Conservation (phyloP, 73 alveolate genomes). For the Paramecium octaurelia region DNA sequence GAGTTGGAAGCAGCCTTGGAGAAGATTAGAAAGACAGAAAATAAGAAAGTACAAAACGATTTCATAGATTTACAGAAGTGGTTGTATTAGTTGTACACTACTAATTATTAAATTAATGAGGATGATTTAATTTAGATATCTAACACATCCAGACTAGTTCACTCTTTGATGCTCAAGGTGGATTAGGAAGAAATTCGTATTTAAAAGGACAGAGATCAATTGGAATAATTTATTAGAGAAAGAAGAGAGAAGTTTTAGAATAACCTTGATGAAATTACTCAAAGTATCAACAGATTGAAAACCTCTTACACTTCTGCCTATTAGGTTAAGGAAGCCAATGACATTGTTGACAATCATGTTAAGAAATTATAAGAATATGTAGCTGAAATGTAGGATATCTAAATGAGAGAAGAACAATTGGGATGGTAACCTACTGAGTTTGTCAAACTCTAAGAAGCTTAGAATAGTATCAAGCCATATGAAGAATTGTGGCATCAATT, state of each 20-base stretch:
- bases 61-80: slow-evolving; percentile 78
- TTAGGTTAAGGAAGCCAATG: slow-evolving; percentile 50
- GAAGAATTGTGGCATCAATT: slow-evolving; percentile 84
- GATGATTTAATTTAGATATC: slow-evolving; percentile 57
- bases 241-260: slow-evolving; percentile 51
- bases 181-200: slow-evolving; percentile 60
- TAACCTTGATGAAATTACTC: slow-evolving; percentile 58
- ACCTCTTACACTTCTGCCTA: slow-evolving; percentile 26
- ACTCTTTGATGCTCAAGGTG: slow-evolving; percentile 48
- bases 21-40: slow-evolving; percentile 67
- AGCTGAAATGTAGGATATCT: slow-evolving; percentile 76
- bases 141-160: slow-evolving; percentile 46
- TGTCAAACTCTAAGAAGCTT: slow-evolving; percentile 74
- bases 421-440: slow-evolving; percentile 81
- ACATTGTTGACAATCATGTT: slow-evolving; percentile 43
- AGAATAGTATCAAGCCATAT: slow-evolving; percentile 72
- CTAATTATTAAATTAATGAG: slow-evolving; percentile 49
- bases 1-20: slow-evolving; percentile 78
- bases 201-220: slow-evolving; percentile 62
- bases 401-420: slow-evolving; percentile 77
- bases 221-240: slow-evolving; percentile 53
- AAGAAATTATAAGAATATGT: slow-evolving; percentile 60
- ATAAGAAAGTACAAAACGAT: slow-evolving; percentile 61
- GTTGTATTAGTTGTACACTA: slow-evolving; percentile 76
- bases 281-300: background rate